phyloP scores from a whole-genome alignment of 768 basidiomycete genomes.

The Plicaturopsis crispa region DNA sequence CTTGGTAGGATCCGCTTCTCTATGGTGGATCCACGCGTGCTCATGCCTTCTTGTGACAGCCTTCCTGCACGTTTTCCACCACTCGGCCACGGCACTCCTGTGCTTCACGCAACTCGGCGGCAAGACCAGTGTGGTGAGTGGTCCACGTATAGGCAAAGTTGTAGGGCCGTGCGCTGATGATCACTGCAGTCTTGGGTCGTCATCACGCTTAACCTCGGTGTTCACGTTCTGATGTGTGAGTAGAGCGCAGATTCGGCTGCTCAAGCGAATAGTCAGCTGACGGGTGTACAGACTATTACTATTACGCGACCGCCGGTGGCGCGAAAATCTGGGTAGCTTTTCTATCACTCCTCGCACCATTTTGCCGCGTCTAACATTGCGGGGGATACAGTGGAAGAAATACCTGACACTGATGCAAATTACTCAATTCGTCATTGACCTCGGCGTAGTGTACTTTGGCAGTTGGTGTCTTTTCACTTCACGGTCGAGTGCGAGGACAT shows the following conservation, averaged over 20 bases:
- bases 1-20: constrained; percentile 50
- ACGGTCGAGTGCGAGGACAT: too few species aligned
- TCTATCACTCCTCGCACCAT: constrained; percentile 5
- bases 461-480: constrained; percentile 46
- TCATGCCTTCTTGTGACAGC: constrained; percentile 34
- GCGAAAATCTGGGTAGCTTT: constrained; percentile 83
- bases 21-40: constrained; percentile 2
- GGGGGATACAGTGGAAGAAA: constrained; percentile 96
- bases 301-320: constrained; percentile 96
- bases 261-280: constrained; percentile 2
- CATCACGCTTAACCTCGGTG: constrained; percentile 82
- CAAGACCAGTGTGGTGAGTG: constrained; percentile 83
- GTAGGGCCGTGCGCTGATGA: constrained; percentile 1
- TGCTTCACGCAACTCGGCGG: constrained; percentile 95
- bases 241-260: constrained; percentile 8
- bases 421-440: constrained; percentile 88
- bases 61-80: constrained; percentile 98
- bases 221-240: constrained; percentile 98
- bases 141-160: neutral
- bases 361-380: constrained; percentile 4
- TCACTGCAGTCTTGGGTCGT: constrained; percentile 87
- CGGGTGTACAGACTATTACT: constrained; percentile 80
- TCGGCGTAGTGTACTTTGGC: constrained; percentile 89
- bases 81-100: constrained; percentile 93
- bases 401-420: constrained; percentile 97